Conservation (phyloP, 805 yeast genomes). For the Yamadazyma ubonensis region DNA sequence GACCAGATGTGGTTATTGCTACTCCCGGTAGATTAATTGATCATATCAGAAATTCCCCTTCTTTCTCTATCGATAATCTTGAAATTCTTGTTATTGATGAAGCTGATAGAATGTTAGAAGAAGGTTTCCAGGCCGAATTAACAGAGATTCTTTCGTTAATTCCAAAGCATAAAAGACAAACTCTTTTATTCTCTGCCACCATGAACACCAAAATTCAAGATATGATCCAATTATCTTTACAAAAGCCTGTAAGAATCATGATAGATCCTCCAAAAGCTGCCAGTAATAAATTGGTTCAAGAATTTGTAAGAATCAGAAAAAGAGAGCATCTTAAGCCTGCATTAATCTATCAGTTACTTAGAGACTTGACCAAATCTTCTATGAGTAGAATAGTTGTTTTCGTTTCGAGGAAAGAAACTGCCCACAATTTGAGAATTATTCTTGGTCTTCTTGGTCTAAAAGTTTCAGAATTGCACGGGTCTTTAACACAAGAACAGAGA, state of each 20-base stretch:
- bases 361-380: slow-evolving; percentile 59
- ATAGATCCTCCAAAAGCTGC: slow-evolving; percentile 95
- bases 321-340: slow-evolving; percentile 85
- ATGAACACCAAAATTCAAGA: slow-evolving; percentile 93
- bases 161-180: slow-evolving; percentile 86
- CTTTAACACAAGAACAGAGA: slow-evolving; percentile 91
- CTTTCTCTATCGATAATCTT: slow-evolving; percentile 84
- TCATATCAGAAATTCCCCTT: slow-evolving; percentile 92
- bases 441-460: slow-evolving; percentile 73
- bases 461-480: slow-evolving; percentile 81
- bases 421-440: slow-evolving; percentile 78
- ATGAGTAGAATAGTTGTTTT: slow-evolving; percentile 82
- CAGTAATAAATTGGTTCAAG: slow-evolving; percentile 86
- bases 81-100: slow-evolving; percentile 94
- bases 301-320: slow-evolving; percentile 91
- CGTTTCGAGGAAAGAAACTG: slow-evolving; percentile 87
- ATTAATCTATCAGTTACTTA: slow-evolving; percentile 67
- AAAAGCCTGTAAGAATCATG: slow-evolving; percentile 91
- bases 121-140: slow-evolving; percentile 95
- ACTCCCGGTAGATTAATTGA: slow-evolving; percentile 99
- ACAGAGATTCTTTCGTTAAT: slow-evolving; percentile 84
- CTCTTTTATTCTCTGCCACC: slow-evolving; percentile 93
- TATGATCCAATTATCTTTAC: slow-evolving; percentile 81
- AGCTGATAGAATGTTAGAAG: slow-evolving; percentile 99
- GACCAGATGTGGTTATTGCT: slow-evolving; percentile 96